phyloP scores from a whole-genome alignment of 805 yeast genomes.

The Schwanniomyces sp. region DNA sequence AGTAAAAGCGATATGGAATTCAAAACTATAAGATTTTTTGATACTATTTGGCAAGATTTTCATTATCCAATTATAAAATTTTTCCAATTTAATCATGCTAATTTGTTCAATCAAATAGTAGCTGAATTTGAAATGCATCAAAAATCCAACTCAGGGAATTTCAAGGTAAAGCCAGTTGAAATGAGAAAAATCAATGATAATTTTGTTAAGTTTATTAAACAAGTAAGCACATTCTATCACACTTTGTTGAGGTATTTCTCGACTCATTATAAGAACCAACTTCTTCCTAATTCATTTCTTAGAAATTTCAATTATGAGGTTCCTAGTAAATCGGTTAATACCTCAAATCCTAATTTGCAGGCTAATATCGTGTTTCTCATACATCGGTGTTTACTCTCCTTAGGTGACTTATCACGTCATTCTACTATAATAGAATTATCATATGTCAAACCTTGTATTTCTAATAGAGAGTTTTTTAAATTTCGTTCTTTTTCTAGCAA shows the following conservation, averaged over 20 bases:
- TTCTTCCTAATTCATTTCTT: slow-evolving; percentile 30
- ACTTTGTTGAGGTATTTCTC: slow-evolving; percentile 41
- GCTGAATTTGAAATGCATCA: slow-evolving; percentile 14
- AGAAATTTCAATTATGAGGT: slow-evolving; percentile 23
- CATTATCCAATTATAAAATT: slow-evolving; percentile 65
- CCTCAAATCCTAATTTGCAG: slow-evolving; percentile 17
- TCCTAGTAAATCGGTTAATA: slow-evolving; percentile 8
- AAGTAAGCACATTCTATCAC: slow-evolving; percentile 48
- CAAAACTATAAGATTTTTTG: slow-evolving; percentile 34
- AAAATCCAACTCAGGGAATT: slow-evolving; percentile 11
- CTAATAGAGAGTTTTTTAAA: slow-evolving; percentile 27
- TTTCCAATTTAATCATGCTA: slow-evolving; percentile 44
- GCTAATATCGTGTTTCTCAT: slow-evolving; percentile 41
- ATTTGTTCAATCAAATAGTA: slow-evolving; percentile 16
- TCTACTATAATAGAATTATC: slow-evolving; percentile 48
- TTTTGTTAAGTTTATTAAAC: slow-evolving; percentile 49
- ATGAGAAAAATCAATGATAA: slow-evolving; percentile 54
- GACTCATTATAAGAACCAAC: slow-evolving; percentile 35
- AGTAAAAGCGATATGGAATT: slow-evolving; percentile 29
- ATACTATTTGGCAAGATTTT: slow-evolving; percentile 57
- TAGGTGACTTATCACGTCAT: slow-evolving; percentile 63
- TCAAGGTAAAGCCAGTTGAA: slow-evolving; percentile 47
- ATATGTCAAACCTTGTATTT: slow-evolving; percentile 36
- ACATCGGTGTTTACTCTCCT: slow-evolving; percentile 49
- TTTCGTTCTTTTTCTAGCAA: slow-evolving; percentile 26